A percentile compares a stretch with the other conserved stretches of the same genome.
Evolutionary conservation across 2,329 filamentous ascomycete genomes (phyloP).

Genomic region (Aspergillus brunneoviolaceus): DNA sequence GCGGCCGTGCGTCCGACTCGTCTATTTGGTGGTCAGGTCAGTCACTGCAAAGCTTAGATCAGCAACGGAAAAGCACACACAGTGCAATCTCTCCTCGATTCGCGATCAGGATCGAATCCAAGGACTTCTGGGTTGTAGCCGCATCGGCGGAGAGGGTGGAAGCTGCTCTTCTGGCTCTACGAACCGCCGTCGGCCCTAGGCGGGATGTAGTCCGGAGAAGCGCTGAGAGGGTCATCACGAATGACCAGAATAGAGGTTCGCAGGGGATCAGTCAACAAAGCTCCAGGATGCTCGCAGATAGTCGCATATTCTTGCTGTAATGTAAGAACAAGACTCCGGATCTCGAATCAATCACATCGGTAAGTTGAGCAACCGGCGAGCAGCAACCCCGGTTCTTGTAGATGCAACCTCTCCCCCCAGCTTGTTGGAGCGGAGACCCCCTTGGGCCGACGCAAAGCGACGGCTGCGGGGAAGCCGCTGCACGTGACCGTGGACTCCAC

Average conservation of each 20-base stretch:
- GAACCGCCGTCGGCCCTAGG: slow-evolving; percentile 31
- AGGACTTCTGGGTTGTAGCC: slow-evolving; percentile 34
- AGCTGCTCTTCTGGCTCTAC: slow-evolving; percentile 29
- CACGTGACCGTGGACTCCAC: slow-evolving; percentile 21
- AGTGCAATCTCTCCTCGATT: slow-evolving; percentile 97
- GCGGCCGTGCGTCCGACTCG: slow-evolving; percentile 87
- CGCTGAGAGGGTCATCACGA: slow-evolving; percentile 37
- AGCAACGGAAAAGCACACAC: slow-evolving; percentile 32
- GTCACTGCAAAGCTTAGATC: slow-evolving; percentile 3
- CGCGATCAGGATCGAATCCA: slow-evolving; percentile 84
- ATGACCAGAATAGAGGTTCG: not conserved
- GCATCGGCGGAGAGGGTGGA: slow-evolving; percentile 29
- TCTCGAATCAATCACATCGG: not conserved
- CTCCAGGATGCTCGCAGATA: not conserved
- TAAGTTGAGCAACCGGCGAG: not conserved
- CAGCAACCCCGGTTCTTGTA: slow-evolving; percentile 14
- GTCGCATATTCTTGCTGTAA: slow-evolving; percentile 14
- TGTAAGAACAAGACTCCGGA: not conserved
- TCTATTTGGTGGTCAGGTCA: slow-evolving; percentile 31
- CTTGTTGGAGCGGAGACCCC: not conserved
- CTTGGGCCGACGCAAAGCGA: slow-evolving; percentile 41
- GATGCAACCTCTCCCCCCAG: not conserved
- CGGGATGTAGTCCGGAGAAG: slow-evolving; percentile 43
- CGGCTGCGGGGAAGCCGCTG: slow-evolving; percentile 33
- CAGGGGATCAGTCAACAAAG: slow-evolving; percentile 10